These are phyloP conservation scores for Hypericum androsaemum DNA, from an alignment of 345 rosid genomes.

Conservation along the genomic window DNA sequence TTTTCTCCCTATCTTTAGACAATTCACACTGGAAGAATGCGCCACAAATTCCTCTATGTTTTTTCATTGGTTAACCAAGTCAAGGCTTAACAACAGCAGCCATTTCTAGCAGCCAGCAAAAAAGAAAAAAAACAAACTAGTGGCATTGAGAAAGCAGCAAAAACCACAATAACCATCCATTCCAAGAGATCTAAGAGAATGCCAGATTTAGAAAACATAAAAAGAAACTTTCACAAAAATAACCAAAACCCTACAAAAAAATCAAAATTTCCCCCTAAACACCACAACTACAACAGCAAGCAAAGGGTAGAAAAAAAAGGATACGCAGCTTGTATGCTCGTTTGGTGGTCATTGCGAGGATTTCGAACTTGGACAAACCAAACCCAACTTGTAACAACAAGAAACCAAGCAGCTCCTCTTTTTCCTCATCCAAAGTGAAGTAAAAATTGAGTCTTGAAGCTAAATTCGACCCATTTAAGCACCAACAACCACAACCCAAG, in stretches of 20 bases:
- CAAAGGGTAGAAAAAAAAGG: conserved; percentile 38
- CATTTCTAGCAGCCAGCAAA: conserved; percentile 12
- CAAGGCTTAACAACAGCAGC: neutral
- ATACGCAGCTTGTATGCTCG: conserved; percentile 99
- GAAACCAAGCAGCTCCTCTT: too few relatives aligned
- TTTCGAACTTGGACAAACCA: too few relatives aligned
- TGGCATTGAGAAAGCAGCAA: neutral
- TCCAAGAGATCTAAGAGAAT: neutral
- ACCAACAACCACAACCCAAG: too few relatives aligned
- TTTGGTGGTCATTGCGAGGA: conserved; percentile 66
- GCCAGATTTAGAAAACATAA: too few relatives aligned
- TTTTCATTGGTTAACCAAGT: conserved; percentile 33
- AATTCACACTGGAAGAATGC: conserved; percentile 82
- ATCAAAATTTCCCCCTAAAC: neutral
- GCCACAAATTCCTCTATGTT: conserved; percentile 93
- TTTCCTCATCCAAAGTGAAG: too few relatives aligned
- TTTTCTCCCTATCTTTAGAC: conserved; percentile 95
- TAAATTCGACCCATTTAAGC: too few relatives aligned
- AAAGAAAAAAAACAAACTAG: neutral
- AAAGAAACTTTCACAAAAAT: conserved; percentile 10
- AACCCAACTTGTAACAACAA: too few relatives aligned
- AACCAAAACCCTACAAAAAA: conserved; percentile 2
- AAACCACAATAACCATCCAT: too few relatives aligned
- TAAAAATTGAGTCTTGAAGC: too few relatives aligned
- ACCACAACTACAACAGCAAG: neutral